A percentile compares a stretch with the other conserved stretches of the same genome.
phyloP scores from a whole-genome alignment of 2,329 filamentous ascomycete species.

The Trichoderma sp. region DNA sequence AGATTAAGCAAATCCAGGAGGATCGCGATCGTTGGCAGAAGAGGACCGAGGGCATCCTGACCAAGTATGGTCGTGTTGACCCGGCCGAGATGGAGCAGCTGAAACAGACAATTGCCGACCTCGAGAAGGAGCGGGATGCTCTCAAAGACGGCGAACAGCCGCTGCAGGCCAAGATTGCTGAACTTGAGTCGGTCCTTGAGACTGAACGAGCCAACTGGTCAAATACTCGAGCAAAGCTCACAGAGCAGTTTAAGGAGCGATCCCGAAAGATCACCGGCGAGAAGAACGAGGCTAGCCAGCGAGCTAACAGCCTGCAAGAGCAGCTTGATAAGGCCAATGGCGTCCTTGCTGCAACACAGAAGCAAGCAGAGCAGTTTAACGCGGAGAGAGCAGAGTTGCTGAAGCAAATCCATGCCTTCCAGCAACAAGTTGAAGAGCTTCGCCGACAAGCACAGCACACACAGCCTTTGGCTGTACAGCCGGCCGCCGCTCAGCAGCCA shows the following conservation, averaged over 20 bases:
- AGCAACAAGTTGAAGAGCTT: slow-evolving; percentile 40
- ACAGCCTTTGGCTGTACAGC: slow-evolving; percentile 33
- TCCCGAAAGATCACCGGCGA: slow-evolving; percentile 53
- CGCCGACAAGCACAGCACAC: slow-evolving; percentile 34
- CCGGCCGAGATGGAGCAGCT: slow-evolving; percentile 88
- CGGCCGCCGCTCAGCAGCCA: slow-evolving; percentile 22
- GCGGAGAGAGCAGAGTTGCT: slow-evolving; percentile 38
- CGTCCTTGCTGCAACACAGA: slow-evolving; percentile 54
- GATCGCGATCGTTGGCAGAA: slow-evolving; percentile 96
- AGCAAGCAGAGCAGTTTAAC: slow-evolving; percentile 32
- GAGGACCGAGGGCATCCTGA: slow-evolving; percentile 89
- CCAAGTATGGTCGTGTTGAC: slow-evolving; percentile 93
- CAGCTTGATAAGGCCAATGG: slow-evolving; percentile 46
- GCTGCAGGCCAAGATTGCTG: slow-evolving; percentile 52
- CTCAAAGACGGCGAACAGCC: slow-evolving; percentile 49
- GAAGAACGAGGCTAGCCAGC: slow-evolving; percentile 50
- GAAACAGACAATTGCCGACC: slow-evolving; percentile 67
- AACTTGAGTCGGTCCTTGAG: slow-evolving; percentile 51
- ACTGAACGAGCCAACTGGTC: slow-evolving; percentile 54
- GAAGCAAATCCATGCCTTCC: slow-evolving; percentile 43
- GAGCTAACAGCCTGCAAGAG: slow-evolving; percentile 51
- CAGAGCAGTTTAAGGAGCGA: slow-evolving; percentile 62
- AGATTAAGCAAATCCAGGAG: slow-evolving; percentile 83
- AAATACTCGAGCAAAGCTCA: slow-evolving; percentile 50
- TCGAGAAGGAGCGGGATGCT: slow-evolving; percentile 63